Evolutionary conservation across 75 land plant genomes (phyloP).

Genomic region (Sequoia sempervirens): DNA sequence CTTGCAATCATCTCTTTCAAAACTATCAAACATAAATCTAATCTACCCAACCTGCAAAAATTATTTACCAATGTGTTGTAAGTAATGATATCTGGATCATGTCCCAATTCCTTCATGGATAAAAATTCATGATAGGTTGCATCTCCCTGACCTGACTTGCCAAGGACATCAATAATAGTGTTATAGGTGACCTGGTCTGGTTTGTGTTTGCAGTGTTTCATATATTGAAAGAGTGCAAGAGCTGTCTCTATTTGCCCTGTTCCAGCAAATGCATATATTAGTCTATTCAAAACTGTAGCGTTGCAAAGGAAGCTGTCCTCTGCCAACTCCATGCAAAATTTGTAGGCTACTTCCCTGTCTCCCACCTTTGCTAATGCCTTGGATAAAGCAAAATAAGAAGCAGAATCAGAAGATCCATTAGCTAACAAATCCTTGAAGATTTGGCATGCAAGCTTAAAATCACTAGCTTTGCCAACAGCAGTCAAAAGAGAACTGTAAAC

Average conservation of each 20-base stretch:
- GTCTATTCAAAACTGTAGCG: constrained; percentile 24
- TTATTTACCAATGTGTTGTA: constrained; percentile 56
- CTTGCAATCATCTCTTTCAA: constrained; percentile 45
- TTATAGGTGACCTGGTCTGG: constrained; percentile 46
- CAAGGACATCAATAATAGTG: constrained; percentile 42
- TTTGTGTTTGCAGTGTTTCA: constrained; percentile 17
- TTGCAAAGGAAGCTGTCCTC: not conserved
- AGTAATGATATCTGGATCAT: constrained; percentile 45
- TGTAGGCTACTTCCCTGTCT: constrained; percentile 6
- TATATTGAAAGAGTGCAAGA: constrained; percentile 29
- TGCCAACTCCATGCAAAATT: not conserved
- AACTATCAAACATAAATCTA: constrained; percentile 29
- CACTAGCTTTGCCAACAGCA: not conserved
- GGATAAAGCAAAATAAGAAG: constrained; percentile 3
- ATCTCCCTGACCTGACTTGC: constrained; percentile 35
- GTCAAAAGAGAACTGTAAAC: not conserved
- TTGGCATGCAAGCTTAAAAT: constrained; percentile 4
- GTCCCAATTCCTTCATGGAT: constrained; percentile 40
- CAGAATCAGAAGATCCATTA: constrained; percentile 3
- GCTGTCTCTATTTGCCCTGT: constrained; percentile 44
- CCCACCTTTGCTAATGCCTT: not conserved
- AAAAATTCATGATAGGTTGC: constrained; percentile 35
- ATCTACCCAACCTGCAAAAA: constrained; percentile 37
- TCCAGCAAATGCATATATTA: constrained; percentile 34
- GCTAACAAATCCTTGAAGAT: constrained; percentile 9